Percentiles rank a stretch among this genome's conserved stretches.
phyloP scores from a whole-genome alignment of 2,329 filamentous ascomycete species.

The Trichoderma sp. region DNA sequence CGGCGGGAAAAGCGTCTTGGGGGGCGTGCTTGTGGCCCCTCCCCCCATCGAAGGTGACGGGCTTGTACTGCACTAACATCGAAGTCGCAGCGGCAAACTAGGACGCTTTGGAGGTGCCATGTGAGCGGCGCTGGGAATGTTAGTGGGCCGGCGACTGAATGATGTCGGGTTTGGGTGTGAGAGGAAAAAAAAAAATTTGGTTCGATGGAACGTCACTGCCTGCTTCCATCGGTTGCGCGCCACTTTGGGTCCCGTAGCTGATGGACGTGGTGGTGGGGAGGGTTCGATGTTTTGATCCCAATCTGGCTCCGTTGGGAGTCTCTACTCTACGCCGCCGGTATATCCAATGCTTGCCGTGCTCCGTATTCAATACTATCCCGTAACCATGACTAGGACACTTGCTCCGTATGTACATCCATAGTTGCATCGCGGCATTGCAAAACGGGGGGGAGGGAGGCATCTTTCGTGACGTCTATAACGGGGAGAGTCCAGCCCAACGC shows the following conservation, averaged over 20 bases:
- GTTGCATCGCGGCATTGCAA: background rate
- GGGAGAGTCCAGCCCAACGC: background rate
- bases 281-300: background rate
- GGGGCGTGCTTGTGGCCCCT: background rate
- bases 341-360: background rate
- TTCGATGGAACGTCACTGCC: slow-evolving; percentile 28
- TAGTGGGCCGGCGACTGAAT: background rate
- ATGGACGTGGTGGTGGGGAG: background rate
- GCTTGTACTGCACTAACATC: slow-evolving; percentile 17
- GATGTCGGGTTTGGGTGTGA: background rate
- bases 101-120: slow-evolving; percentile 8
- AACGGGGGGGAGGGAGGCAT: background rate
- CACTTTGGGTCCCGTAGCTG: background rate
- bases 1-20: background rate
- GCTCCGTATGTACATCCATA: background rate
- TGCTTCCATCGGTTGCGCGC: slow-evolving; percentile 12
- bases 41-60: slow-evolving; percentile 1
- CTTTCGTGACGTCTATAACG: background rate
- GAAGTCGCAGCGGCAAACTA: slow-evolving; percentile 8
- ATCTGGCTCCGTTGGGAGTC: background rate
- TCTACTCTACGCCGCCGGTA: background rate
- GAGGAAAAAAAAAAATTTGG: slow-evolving; percentile 4
- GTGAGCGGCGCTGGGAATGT: slow-evolving; percentile 12
- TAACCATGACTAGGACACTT: background rate
- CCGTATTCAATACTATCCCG: background rate